A percentile compares a stretch with the other conserved stretches of the same genome.
These are phyloP conservation scores for Cutaneotrichosporon daszewskae DNA, from an alignment of 1,284 basidiomycete species.

Conservation along the genomic window DNA sequence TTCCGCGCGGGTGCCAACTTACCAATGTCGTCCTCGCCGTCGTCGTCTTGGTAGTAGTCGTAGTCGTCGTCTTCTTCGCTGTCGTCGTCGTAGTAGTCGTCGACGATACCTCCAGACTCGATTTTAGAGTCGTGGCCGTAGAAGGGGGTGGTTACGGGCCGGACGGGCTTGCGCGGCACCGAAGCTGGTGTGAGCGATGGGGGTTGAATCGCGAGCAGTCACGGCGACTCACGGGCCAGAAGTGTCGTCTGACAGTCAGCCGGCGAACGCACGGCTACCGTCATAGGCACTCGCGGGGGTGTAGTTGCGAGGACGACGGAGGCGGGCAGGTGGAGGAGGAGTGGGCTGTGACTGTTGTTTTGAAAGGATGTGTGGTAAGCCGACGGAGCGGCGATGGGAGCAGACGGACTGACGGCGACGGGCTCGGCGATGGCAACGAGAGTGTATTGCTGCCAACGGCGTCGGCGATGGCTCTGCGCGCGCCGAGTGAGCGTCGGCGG, in stretches of 20 bases:
- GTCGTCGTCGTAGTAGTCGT: constrained; percentile 24
- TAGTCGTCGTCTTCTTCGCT: constrained; percentile 20
- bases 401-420: too few species aligned
- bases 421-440: too few species aligned
- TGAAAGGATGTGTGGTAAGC: too few species aligned
- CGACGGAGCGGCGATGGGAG: too few species aligned
- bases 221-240: constrained; percentile 15
- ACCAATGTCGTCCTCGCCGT: constrained; percentile 14
- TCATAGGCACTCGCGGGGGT: constrained; percentile 14
- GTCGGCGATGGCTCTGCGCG: too few species aligned
- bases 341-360: too few species aligned
- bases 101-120: constrained; percentile 17
- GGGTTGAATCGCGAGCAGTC: too few species aligned
- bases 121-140: constrained; percentile 19
- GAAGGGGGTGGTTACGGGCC: constrained; percentile 16
- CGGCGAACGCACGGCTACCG: constrained; percentile 13
- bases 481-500: too few species aligned
- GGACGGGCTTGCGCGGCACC: constrained; percentile 6
- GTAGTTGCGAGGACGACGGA: constrained; percentile 1
- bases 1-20: not conserved
- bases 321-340: too few species aligned
- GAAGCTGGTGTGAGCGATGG: too few species aligned
- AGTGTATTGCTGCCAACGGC: too few species aligned
- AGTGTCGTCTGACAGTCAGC: constrained; percentile 19
- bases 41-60: constrained; percentile 18